Percentiles rank a stretch among this genome's conserved stretches.
phyloP scores from a whole-genome alignment of 164 flowering plant genomes.

The Liquidambar formosana region DNA sequence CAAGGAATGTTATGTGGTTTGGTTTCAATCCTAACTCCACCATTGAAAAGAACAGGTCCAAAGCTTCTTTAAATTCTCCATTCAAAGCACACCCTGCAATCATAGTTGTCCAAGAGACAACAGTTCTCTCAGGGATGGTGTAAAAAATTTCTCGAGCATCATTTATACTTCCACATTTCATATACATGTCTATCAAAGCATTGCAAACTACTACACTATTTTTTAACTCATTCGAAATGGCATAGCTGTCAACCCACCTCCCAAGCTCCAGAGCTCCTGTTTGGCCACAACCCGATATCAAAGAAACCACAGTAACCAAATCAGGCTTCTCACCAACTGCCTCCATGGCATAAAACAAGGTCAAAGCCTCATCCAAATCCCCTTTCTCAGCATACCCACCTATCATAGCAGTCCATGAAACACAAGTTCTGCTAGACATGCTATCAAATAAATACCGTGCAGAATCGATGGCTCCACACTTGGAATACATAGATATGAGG shows the following conservation, averaged over 20 bases:
- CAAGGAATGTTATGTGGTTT: slow-evolving; percentile 59
- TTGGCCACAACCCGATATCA: slow-evolving; percentile 55
- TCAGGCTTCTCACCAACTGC: slow-evolving; percentile 57
- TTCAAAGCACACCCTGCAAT: slow-evolving; percentile 59
- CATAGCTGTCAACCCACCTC: slow-evolving; percentile 48
- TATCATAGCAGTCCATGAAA: slow-evolving; percentile 68
- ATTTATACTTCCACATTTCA: slow-evolving; percentile 57
- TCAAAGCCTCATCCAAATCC: slow-evolving; percentile 43
- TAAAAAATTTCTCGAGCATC: slow-evolving; percentile 45
- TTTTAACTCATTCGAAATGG: slow-evolving; percentile 28
- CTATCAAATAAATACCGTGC: slow-evolving; percentile 45
- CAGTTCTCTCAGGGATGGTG: slow-evolving; percentile 37
- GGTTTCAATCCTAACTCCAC: slow-evolving; percentile 42
- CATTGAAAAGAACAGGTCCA: slow-evolving; percentile 45
- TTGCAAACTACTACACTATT: slow-evolving; percentile 41
- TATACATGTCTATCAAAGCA: slow-evolving; percentile 69
- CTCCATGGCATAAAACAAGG: slow-evolving; percentile 50
- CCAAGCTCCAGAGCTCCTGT: slow-evolving; percentile 58
- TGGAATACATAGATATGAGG: slow-evolving; percentile 62
- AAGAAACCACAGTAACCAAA: slow-evolving; percentile 49
- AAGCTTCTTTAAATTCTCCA: slow-evolving; percentile 49
- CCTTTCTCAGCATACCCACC: slow-evolving; percentile 58
- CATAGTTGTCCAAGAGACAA: slow-evolving; percentile 71
- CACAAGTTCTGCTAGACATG: slow-evolving; percentile 42
- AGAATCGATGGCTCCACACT: slow-evolving; percentile 41